Evolutionary conservation across 2,329 filamentous ascomycete genomes (phyloP).

Genomic region (Talaromyces sp.): DNA sequence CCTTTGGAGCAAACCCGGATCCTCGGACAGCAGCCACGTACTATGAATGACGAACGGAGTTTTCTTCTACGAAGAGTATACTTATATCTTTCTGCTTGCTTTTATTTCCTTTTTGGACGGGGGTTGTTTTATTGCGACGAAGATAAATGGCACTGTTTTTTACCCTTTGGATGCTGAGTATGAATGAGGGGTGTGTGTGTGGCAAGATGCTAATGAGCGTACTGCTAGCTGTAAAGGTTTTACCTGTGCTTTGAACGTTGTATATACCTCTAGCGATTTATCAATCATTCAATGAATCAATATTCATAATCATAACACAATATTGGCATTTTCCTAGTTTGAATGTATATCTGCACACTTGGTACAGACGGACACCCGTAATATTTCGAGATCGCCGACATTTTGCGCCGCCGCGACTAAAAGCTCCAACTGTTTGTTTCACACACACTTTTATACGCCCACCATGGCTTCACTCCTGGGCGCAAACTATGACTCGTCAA

Average conservation of each 20-base stretch:
- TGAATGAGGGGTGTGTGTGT: not conserved
- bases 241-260: slow-evolving; percentile 10
- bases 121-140: not conserved
- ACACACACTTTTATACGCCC: not conserved
- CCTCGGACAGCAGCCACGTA: not conserved
- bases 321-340: not conserved
- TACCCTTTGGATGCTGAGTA: not conserved
- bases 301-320: not conserved
- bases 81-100: not conserved
- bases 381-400: slow-evolving; percentile 6
- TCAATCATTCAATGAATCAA: not conserved
- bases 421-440: not conserved
- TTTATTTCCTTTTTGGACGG: not conserved
- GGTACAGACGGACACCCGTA: slow-evolving; percentile 4
- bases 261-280: slow-evolving; percentile 10
- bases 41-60: not conserved
- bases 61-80: not conserved
- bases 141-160: slow-evolving; percentile 5
- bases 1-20: not conserved
- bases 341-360: not conserved
- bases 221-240: not conserved
- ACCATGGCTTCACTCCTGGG: slow-evolving; percentile 41
- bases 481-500: slow-evolving; percentile 41
- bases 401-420: not conserved
- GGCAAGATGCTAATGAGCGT: not conserved